A percentile compares a stretch with the other conserved stretches of the same genome.
These are phyloP conservation scores for Thozetella sp. DNA, from an alignment of 495 filamentous ascomycete genomes.

Conservation along the genomic window DNA sequence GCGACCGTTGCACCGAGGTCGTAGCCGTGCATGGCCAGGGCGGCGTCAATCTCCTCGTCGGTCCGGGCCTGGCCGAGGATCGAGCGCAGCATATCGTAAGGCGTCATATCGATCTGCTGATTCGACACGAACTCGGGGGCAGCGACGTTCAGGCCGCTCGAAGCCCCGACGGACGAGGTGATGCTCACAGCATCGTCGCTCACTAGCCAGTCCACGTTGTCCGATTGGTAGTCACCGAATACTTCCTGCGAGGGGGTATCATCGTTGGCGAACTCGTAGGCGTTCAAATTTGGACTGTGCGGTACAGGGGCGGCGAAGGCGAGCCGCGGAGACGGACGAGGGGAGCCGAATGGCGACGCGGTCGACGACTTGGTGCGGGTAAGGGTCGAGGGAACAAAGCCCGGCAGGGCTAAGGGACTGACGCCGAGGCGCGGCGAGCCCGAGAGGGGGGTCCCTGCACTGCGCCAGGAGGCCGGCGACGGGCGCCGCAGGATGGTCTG, in stretches of 20 bases:
- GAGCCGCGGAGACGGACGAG: constrained; percentile 89
- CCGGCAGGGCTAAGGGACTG: constrained; percentile 79
- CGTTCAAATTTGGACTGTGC: constrained; percentile 90
- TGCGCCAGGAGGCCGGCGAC: constrained; percentile 94
- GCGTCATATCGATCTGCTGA: constrained; percentile 87
- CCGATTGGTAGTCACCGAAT: constrained; percentile 89
- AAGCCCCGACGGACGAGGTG: constrained; percentile 69
- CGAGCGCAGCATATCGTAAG: constrained; percentile 96
- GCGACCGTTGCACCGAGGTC: constrained; percentile 90
- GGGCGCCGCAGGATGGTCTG: constrained; percentile 87
- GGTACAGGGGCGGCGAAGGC: constrained; percentile 90
- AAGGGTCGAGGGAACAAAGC: constrained; percentile 77
- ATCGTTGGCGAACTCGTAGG: constrained; percentile 84
- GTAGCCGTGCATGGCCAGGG: constrained; percentile 86
- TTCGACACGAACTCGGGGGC: constrained; percentile 76
- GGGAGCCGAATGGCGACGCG: constrained; percentile 89
- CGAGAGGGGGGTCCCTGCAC: constrained; percentile 72
- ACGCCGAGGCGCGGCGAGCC: constrained; percentile 77
- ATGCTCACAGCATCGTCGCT: constrained; percentile 84
- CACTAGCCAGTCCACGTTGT: constrained; percentile 95
- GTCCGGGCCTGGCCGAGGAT: constrained; percentile 86
- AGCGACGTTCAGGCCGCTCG: constrained; percentile 70
- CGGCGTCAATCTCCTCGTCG: constrained; percentile 91
- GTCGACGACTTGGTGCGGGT: constrained; percentile 73
- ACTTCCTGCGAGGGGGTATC: constrained; percentile 77